A percentile compares a stretch with the other conserved stretches of the same genome.
Evolutionary conservation across 345 rosid genomes (phyloP).

Genomic region (Moricandia moricandioides): DNA sequence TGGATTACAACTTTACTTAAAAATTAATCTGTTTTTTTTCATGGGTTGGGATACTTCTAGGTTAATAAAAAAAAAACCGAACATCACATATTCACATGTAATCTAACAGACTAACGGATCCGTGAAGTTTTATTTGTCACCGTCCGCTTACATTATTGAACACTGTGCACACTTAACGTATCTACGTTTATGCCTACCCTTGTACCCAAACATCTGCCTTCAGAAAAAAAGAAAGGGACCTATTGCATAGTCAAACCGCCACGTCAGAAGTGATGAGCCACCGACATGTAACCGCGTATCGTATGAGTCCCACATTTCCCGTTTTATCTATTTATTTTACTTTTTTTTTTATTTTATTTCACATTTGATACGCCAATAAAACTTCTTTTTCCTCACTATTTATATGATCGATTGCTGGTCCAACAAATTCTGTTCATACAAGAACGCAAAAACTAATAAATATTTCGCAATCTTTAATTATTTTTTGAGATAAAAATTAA

Average conservation of each 20-base stretch:
- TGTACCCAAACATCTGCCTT: constrained; percentile 23
- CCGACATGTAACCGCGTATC: constrained; percentile 37
- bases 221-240: background rate
- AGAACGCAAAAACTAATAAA: background rate
- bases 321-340: constrained; percentile 16
- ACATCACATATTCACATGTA: constrained; percentile 16
- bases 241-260: constrained; percentile 13
- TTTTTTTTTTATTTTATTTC: background rate
- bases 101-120: constrained; percentile 22
- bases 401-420: background rate
- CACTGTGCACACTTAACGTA: constrained; percentile 16
- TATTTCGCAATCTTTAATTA: constrained; percentile 9
- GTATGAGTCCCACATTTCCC: constrained; percentile 1
- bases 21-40: too few relatives aligned
- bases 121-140: constrained; percentile 34
- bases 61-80: too few relatives aligned
- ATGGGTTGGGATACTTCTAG: too few relatives aligned
- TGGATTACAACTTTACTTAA: too few relatives aligned
- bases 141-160: constrained; percentile 25
- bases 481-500: too few relatives aligned
- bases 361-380: too few relatives aligned
- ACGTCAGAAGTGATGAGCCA: constrained; percentile 25
- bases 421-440: constrained; percentile 23
- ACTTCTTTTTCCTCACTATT: too few relatives aligned
- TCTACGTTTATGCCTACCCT: background rate